Evolutionary conservation across 2,329 filamentous ascomycete species (phyloP).

Genomic region (Aureobasidium melanogenum): DNA sequence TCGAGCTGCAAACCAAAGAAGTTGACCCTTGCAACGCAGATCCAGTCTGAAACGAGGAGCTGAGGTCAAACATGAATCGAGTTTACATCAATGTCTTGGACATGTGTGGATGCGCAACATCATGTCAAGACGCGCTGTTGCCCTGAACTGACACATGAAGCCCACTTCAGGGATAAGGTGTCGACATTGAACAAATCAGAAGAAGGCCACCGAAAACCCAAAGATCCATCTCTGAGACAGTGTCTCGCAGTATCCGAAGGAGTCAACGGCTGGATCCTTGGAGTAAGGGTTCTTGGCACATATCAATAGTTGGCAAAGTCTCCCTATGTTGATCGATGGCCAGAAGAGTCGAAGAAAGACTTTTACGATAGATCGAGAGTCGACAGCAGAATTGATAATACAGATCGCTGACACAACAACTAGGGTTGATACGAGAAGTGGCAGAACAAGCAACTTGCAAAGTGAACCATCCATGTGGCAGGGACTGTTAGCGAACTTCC

Average conservation of each 20-base stretch:
- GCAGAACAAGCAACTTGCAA: too few species aligned
- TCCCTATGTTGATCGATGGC: not conserved
- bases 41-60: not conserved
- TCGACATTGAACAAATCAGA: not conserved
- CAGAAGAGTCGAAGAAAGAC: not conserved
- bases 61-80: not conserved
- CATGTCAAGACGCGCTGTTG: not conserved
- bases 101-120: not conserved
- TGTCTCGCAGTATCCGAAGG: not conserved
- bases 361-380: not conserved
- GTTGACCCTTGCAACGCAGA: not conserved
- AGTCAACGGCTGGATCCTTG: not conserved
- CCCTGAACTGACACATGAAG: not conserved
- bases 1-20: not conserved
- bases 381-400: not conserved
- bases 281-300: not conserved
- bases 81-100: not conserved
- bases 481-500: not conserved
- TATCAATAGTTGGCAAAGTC: not conserved
- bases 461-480: not conserved
- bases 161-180: not conserved
- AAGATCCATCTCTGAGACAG: not conserved
- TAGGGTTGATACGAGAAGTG: too few species aligned
- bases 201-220: not conserved
- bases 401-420: not conserved